These are phyloP conservation scores for Paragyromitra xinjiangensis DNA, from an alignment of 495 filamentous ascomycete species.

Conservation along the genomic window DNA sequence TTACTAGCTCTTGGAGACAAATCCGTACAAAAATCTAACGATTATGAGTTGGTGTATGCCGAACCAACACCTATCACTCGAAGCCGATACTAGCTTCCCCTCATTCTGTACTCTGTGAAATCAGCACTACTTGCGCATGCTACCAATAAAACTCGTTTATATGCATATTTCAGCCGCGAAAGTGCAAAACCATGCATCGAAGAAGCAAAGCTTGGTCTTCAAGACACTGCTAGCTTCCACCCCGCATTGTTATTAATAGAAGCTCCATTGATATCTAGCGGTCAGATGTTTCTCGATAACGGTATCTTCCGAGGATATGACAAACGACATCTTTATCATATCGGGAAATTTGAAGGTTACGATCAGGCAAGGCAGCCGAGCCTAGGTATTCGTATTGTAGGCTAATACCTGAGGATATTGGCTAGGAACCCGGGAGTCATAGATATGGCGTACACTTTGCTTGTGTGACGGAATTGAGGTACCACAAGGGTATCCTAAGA, in stretches of 20 bases:
- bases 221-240: not conserved
- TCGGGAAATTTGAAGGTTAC: not conserved
- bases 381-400: not conserved
- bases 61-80: not conserved
- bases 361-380: not conserved
- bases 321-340: not conserved
- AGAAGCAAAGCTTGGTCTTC: conserved; percentile 5
- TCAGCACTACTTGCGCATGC: not conserved
- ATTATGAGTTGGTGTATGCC: not conserved
- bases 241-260: conserved; percentile 29
- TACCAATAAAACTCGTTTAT: not conserved
- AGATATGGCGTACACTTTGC: not conserved
- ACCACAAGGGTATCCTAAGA: not conserved
- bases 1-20: not conserved
- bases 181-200: not conserved
- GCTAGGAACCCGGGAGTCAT: not conserved
- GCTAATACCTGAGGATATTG: not conserved
- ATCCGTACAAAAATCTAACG: not conserved
- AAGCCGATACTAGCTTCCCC: not conserved
- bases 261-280: not conserved
- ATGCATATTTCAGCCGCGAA: conserved; percentile 36
- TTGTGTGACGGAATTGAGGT: not conserved
- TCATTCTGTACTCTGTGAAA: conserved; percentile 12
- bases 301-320: conserved; percentile 4
- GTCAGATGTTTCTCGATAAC: conserved; percentile 1